Evolutionary conservation across 495 filamentous ascomycete species (phyloP).

Genomic region (Mycothermus thermophilus): DNA sequence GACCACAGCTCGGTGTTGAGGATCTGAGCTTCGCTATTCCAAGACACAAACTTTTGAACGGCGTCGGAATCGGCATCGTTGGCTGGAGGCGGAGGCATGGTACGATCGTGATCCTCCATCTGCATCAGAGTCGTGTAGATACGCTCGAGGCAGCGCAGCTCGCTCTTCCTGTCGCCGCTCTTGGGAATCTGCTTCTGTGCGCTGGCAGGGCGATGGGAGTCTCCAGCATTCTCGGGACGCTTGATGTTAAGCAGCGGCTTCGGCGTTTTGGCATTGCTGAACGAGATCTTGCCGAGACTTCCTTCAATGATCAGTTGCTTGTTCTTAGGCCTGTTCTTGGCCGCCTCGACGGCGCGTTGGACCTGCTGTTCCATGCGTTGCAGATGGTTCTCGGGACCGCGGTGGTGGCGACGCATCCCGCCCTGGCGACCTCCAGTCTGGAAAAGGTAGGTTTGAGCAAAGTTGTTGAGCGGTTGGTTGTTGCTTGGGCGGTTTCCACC

Average conservation of each 20-base stretch:
- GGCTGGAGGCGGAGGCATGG: constrained; percentile 52
- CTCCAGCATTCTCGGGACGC: constrained; percentile 57
- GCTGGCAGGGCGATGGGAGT: constrained; percentile 31
- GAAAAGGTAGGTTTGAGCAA: constrained; percentile 95
- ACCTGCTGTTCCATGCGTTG: constrained; percentile 99
- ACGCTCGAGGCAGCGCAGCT: constrained; percentile 70
- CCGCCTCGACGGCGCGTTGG: constrained; percentile 89
- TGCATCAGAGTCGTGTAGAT: constrained; percentile 81
- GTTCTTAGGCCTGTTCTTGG: constrained; percentile 92
- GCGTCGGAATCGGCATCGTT: constrained; percentile 48
- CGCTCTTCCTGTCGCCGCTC: constrained; percentile 62
- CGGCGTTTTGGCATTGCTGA: constrained; percentile 95
- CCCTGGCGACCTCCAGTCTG: constrained; percentile 74
- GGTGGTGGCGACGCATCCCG: constrained; percentile 52
- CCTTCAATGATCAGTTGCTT: constrained; percentile 97
- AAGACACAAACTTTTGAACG: constrained; percentile 54
- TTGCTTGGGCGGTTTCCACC: constrained; percentile 76
- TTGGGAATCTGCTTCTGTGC: constrained; percentile 32
- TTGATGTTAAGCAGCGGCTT: constrained; percentile 92
- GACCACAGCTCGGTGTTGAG: constrained; percentile 76
- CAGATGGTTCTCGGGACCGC: constrained; percentile 87
- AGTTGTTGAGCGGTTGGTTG: constrained; percentile 81
- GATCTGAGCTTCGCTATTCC: constrained; percentile 51
- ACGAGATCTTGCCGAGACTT: constrained; percentile 96
- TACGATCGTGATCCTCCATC: constrained; percentile 88